phyloP scores from a whole-genome alignment of 768 basidiomycete species.

The Boletus vermiculosoides region DNA sequence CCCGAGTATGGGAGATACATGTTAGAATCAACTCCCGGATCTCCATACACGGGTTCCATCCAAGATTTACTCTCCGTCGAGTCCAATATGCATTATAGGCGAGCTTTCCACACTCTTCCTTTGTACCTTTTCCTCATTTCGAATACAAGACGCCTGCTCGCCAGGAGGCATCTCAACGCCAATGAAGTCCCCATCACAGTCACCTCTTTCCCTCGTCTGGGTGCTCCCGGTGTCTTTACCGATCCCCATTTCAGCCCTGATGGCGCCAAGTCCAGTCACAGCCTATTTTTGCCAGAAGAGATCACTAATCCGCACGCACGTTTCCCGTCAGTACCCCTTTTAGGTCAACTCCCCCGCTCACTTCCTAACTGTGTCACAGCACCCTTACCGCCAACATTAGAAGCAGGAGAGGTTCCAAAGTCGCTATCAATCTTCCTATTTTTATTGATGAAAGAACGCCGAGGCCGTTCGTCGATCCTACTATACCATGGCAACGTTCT shows the following conservation, averaged over 20 bases:
- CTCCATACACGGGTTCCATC: constrained; percentile 88
- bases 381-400: constrained; percentile 98
- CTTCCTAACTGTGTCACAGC: constrained; percentile 42
- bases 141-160: constrained; percentile 68
- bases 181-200: constrained; percentile 91
- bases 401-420: constrained; percentile 85
- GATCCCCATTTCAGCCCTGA: constrained; percentile 81
- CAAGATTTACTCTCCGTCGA: constrained; percentile 88
- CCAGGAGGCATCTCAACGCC: constrained; percentile 74
- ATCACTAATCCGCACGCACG: constrained; percentile 97
- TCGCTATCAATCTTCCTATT: constrained; percentile 91
- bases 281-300: constrained; percentile 91
- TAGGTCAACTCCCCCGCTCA: constrained; percentile 1
- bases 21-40: constrained; percentile 97
- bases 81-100: constrained; percentile 93
- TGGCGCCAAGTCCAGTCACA: constrained; percentile 83
- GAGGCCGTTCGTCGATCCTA: constrained; percentile 85
- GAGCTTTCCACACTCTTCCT: neutral
- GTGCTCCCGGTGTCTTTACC: constrained; percentile 85
- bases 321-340: constrained; percentile 77
- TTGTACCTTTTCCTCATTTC: constrained; percentile 7
- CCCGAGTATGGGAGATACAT: constrained; percentile 99
- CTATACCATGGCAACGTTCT: constrained; percentile 86
- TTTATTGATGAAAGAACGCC: constrained; percentile 88
- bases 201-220: constrained; percentile 93